These are phyloP conservation scores for Starmera dryadoides DNA, from an alignment of 805 yeast genomes.

Conservation along the genomic window DNA sequence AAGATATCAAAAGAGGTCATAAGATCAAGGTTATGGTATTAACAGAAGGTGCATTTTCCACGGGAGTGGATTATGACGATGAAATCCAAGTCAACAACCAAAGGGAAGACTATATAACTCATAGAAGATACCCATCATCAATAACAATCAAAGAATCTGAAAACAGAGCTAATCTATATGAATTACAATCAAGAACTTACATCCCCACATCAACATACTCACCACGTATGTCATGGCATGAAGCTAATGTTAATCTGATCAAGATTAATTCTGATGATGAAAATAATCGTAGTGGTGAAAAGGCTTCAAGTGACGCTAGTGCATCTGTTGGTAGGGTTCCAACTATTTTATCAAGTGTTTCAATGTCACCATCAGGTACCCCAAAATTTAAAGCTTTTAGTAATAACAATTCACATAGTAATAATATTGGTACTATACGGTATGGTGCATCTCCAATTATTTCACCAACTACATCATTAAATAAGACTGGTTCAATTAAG, in stretches of 20 bases:
- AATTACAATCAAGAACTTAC: background rate
- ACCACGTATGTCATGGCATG: too few species aligned
- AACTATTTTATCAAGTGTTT: constrained; percentile 12
- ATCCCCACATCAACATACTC: background rate
- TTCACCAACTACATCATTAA: background rate
- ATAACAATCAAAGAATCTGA: constrained; percentile 5
- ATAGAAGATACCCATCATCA: constrained; percentile 2
- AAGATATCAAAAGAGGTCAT: too few species aligned
- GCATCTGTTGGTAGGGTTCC: constrained; percentile 11
- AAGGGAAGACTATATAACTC: background rate
- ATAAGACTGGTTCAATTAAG: constrained; percentile 9
- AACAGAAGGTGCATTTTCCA: background rate
- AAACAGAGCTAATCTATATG: constrained; percentile 4
- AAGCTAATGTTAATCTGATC: too few species aligned
- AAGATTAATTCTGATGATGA: too few species aligned
- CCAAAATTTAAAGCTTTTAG: too few species aligned
- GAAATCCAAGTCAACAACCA: constrained; percentile 1
- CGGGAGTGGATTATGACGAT: background rate
- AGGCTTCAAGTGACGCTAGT: background rate
- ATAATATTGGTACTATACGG: too few species aligned
- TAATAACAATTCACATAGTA: too few species aligned
- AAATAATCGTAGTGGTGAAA: too few species aligned
- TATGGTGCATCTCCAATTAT: too few species aligned
- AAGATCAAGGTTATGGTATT: too few species aligned
- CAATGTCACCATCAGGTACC: constrained; percentile 7